These are phyloP conservation scores for Flammula alnicola DNA, from an alignment of 1,284 basidiomycete species.

Conservation along the genomic window DNA sequence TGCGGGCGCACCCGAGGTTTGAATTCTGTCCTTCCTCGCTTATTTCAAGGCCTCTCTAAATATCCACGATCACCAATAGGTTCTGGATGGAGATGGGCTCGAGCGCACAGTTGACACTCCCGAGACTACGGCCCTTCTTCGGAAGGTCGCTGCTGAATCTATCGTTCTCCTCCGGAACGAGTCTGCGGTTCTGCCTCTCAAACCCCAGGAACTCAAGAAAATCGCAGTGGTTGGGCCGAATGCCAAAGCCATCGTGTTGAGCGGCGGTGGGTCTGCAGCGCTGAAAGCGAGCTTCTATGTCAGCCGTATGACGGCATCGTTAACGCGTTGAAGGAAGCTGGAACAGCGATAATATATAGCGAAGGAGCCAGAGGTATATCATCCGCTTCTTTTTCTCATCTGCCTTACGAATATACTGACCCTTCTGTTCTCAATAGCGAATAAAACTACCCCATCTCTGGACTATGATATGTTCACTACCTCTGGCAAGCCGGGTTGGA, in stretches of 20 bases:
- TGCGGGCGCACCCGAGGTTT: conserved; percentile 61
- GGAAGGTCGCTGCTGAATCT: conserved; percentile 63
- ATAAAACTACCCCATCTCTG: conserved; percentile 63
- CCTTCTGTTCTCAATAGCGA: conserved; percentile 43
- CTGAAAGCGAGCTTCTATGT: conserved; percentile 76
- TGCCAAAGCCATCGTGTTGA: conserved; percentile 68
- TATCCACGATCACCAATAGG: conserved; percentile 41
- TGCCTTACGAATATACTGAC: neutral
- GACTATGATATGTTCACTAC: conserved; percentile 65
- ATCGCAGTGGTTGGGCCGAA: conserved; percentile 81
- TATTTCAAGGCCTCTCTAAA: neutral
- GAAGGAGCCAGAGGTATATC: conserved; percentile 63
- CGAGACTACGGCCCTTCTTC: conserved; percentile 64
- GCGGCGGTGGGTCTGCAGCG: conserved; percentile 79
- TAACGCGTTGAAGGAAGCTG: conserved; percentile 47
- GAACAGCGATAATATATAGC: conserved; percentile 58
- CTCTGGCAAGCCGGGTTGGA: conserved; percentile 66
- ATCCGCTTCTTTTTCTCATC: neutral
- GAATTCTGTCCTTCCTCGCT: conserved; percentile 32
- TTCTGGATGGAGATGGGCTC: conserved; percentile 68
- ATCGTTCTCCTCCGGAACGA: conserved; percentile 82
- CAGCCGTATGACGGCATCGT: conserved; percentile 72
- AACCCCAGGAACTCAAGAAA: conserved; percentile 56
- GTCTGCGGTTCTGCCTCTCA: conserved; percentile 61
- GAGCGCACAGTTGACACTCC: conserved; percentile 66